These are phyloP conservation scores for Zygosaccharomyces sapae DNA, from an alignment of 1,139 yeast species.

Conservation along the genomic window DNA sequence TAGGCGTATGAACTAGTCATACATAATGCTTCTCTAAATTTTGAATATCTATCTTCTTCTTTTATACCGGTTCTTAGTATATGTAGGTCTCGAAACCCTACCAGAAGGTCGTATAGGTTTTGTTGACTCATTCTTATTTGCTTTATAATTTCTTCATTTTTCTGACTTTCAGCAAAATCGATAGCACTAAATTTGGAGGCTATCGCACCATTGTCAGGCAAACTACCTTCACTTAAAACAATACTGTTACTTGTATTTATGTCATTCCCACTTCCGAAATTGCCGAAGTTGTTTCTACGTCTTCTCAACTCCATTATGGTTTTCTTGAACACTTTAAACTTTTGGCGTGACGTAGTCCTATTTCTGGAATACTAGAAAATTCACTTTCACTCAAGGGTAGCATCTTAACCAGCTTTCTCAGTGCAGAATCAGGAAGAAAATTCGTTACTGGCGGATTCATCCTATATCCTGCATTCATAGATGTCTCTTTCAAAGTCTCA, in stretches of 20 bases:
- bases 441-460: constrained; percentile 36
- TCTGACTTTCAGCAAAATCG: constrained; percentile 12
- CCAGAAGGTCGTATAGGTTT: not conserved
- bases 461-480: constrained; percentile 45
- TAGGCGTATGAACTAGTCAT: not conserved
- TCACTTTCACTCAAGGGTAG: constrained; percentile 57
- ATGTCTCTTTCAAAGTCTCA: constrained; percentile 43
- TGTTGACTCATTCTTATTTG: constrained; percentile 20
- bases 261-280: constrained; percentile 4
- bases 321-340: constrained; percentile 48
- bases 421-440: constrained; percentile 47
- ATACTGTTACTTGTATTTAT: constrained; percentile 11
- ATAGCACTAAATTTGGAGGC: constrained; percentile 22
- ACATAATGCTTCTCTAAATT: too few relatives aligned
- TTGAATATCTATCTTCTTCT: not conserved
- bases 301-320: constrained; percentile 42
- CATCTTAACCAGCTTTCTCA: constrained; percentile 52
- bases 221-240: constrained; percentile 20
- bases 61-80: not conserved
- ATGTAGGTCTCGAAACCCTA: not conserved
- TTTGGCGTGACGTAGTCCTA: constrained; percentile 42
- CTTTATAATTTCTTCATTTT: constrained; percentile 20
- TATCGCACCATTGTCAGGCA: constrained; percentile 6
- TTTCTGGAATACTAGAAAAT: constrained; percentile 43
- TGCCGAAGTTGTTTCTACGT: constrained; percentile 17